These are phyloP conservation scores for Aspergillus sp. DNA, from an alignment of 2,329 filamentous ascomycete genomes.

Conservation along the genomic window DNA sequence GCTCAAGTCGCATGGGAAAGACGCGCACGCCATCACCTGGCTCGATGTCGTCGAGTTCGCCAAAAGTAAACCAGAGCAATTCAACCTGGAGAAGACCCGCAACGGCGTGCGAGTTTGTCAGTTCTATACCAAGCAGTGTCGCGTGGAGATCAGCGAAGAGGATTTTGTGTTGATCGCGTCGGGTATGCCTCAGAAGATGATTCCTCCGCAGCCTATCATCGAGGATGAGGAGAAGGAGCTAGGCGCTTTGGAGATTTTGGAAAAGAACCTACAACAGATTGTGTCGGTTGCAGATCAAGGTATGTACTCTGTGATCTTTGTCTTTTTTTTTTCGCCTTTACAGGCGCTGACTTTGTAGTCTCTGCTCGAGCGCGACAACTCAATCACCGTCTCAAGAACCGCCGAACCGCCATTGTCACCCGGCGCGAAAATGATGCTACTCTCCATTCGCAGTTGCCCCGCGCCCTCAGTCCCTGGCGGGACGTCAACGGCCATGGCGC, in stretches of 20 bases:
- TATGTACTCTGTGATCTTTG: constrained; percentile 21
- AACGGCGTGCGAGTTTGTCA: constrained; percentile 67
- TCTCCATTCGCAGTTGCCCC: constrained; percentile 23
- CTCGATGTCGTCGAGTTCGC: constrained; percentile 79
- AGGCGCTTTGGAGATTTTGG: constrained; percentile 73
- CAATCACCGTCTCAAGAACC: constrained; percentile 69
- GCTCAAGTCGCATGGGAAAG: constrained; percentile 54
- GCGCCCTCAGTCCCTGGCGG: constrained; percentile 32
- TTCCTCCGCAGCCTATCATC: constrained; percentile 69
- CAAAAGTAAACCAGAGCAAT: constrained; percentile 69
- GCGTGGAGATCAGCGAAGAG: constrained; percentile 79
- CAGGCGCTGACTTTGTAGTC: constrained; percentile 34
- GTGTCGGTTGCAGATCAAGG: constrained; percentile 74
- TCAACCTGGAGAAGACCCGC: constrained; percentile 59
- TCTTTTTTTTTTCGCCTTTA: background rate
- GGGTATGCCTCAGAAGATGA: constrained; percentile 72
- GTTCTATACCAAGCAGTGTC: constrained; percentile 70
- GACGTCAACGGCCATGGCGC: constrained; percentile 26
- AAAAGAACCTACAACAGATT: constrained; percentile 66
- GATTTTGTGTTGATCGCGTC: constrained; percentile 79
- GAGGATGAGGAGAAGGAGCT: constrained; percentile 83
- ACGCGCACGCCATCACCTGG: constrained; percentile 62
- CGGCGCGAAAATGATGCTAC: constrained; percentile 45
- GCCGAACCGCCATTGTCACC: constrained; percentile 62
- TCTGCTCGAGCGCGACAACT: constrained; percentile 66